phyloP scores from a whole-genome alignment of 805 yeast species.

The Candida suzukii region DNA sequence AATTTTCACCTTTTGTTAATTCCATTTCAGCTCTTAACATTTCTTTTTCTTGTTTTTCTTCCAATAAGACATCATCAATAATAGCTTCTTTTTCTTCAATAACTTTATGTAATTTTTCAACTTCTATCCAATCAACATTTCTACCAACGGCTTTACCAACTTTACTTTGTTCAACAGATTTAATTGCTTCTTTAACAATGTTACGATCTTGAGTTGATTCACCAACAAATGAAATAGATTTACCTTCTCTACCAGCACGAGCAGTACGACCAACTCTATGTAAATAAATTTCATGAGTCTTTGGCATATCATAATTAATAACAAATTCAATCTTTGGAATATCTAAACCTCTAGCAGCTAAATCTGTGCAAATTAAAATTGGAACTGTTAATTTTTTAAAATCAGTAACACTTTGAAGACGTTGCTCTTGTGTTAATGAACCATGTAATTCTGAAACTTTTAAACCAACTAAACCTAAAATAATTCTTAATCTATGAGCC shows the following conservation, averaged over 20 bases:
- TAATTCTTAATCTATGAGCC: slow-evolving; percentile 80
- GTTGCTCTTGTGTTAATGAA: slow-evolving; percentile 84
- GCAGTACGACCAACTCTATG: slow-evolving; percentile 99
- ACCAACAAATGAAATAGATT: slow-evolving; percentile 88
- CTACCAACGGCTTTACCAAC: slow-evolving; percentile 66
- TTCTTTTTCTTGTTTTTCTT: slow-evolving; percentile 87
- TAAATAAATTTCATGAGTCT: slow-evolving; percentile 80
- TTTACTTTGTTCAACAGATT: slow-evolving; percentile 44
- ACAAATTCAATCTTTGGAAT: slow-evolving; percentile 96
- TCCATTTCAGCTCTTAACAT: slow-evolving; percentile 87
- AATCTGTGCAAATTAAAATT: slow-evolving; percentile 88
- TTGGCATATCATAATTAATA: slow-evolving; percentile 94
- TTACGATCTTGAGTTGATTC: slow-evolving; percentile 81
- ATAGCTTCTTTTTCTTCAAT: slow-evolving; percentile 53
- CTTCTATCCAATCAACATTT: slow-evolving; percentile 83
- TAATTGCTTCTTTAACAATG: slow-evolving; percentile 87
- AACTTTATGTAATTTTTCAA: slow-evolving; percentile 58
- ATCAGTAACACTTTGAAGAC: slow-evolving; percentile 73
- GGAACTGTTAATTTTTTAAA: slow-evolving; percentile 83
- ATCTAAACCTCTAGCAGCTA: slow-evolving; percentile 99
- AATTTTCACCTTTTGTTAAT: slow-evolving; percentile 74
- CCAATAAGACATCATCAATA: slow-evolving; percentile 72
- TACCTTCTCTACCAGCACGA: slow-evolving; percentile 97
- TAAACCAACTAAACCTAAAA: slow-evolving; percentile 67
- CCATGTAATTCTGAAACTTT: slow-evolving; percentile 80